Percentiles rank a stretch among this genome's conserved stretches.
Conservation (phyloP, 805 yeast species). For the Candida coquimbonensis region DNA sequence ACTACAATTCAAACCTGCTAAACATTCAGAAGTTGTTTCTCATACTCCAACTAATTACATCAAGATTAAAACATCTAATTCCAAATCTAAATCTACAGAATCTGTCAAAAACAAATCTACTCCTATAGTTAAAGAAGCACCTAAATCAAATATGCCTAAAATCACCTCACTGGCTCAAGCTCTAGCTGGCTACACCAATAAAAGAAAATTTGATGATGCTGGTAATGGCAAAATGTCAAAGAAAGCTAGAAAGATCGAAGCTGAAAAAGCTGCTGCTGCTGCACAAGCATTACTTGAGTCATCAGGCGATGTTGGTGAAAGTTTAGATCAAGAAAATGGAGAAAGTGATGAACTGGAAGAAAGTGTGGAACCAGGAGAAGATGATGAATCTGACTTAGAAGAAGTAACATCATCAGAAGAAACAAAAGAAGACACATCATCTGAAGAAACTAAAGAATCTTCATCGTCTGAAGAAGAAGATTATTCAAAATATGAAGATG, state of each 20-base stretch:
- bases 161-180: slow-evolving; percentile 21
- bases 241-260: slow-evolving; percentile 18
- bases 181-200: slow-evolving; percentile 21
- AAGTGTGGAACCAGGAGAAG: slow-evolving; percentile 5
- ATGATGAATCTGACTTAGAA: slow-evolving; percentile 9
- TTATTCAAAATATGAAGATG: slow-evolving; percentile 15
- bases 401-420: no score
- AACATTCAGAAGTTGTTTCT: slow-evolving; percentile 41
- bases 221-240: slow-evolving; percentile 15
- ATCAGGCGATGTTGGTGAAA: slow-evolving; percentile 27
- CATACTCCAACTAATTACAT: slow-evolving; percentile 45
- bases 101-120: not conserved
- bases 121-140: not conserved
- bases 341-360: slow-evolving; percentile 13
- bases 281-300: slow-evolving; percentile 5
- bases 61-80: slow-evolving; percentile 14
- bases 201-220: slow-evolving; percentile 15
- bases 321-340: slow-evolving; percentile 21
- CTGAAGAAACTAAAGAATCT: not conserved
- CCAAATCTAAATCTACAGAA: slow-evolving; percentile 1
- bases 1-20: slow-evolving; percentile 55
- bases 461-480: slow-evolving; percentile 14
- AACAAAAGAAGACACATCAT: no score
- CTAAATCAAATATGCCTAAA: slow-evolving; percentile 4
- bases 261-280: not conserved